A percentile compares a stretch with the other conserved stretches of the same genome.
phyloP scores from a whole-genome alignment of 768 basidiomycete genomes.

The Trametes coccinea region DNA sequence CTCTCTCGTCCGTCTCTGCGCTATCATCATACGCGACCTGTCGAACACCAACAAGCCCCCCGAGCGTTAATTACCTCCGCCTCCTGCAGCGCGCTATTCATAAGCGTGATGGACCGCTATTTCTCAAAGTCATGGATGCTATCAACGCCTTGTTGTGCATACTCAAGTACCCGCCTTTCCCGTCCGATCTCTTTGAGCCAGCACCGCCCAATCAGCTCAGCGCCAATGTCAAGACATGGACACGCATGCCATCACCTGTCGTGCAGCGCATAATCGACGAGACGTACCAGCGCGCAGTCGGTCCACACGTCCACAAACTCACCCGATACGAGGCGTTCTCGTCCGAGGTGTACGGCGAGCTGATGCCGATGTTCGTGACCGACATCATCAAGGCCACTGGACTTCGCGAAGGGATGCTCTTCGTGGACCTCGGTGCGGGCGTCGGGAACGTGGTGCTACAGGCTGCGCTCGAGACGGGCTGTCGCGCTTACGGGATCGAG shows the following conservation, averaged over 20 bases:
- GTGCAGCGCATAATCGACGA: conserved; percentile 82
- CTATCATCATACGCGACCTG: conserved; percentile 25
- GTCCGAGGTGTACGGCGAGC: conserved; percentile 86
- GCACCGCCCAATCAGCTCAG: conserved; percentile 50
- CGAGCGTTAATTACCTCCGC: conserved; percentile 48
- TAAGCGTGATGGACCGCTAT: conserved; percentile 69
- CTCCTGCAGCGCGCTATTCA: conserved; percentile 70
- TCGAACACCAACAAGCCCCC: conserved; percentile 16
- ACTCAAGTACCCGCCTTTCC: conserved; percentile 65
- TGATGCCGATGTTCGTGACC: conserved; percentile 72
- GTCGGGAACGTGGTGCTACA: conserved; percentile 62
- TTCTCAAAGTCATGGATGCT: conserved; percentile 57
- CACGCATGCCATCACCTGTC: conserved; percentile 59
- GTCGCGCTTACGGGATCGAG: conserved; percentile 61
- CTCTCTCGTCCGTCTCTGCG: conserved; percentile 35
- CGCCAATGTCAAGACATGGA: conserved; percentile 51
- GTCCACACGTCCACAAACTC: conserved; percentile 81
- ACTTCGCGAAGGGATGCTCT: conserved; percentile 46
- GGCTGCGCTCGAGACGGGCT: conserved; percentile 54
- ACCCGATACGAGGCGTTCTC: conserved; percentile 83
- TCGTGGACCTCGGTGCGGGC: conserved; percentile 63
- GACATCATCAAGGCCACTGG: conserved; percentile 53
- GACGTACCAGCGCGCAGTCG: conserved; percentile 91
- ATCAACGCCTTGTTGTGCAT: conserved; percentile 63
- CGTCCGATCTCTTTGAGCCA: conserved; percentile 50